These are phyloP conservation scores for Rubia yunnanensis DNA, from an alignment of 257 asterid species.

Conservation along the genomic window DNA sequence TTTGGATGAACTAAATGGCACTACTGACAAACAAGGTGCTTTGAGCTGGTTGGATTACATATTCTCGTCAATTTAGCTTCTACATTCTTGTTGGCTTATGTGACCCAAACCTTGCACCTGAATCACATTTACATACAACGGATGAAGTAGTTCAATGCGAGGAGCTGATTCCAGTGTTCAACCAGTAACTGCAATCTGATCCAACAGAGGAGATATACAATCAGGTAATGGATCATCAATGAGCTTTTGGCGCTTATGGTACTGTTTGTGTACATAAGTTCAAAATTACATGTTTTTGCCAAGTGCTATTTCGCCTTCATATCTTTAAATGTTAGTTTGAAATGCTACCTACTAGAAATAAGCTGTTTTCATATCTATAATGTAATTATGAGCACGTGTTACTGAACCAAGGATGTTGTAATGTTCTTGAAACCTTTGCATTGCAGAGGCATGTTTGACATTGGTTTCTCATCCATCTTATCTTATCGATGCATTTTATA, in stretches of 20 bases:
- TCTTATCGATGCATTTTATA: background rate
- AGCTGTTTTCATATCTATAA: background rate
- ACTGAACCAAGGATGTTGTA: background rate
- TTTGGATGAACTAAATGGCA: background rate
- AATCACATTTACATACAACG: background rate
- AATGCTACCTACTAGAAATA: background rate
- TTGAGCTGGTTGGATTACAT: background rate
- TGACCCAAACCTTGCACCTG: background rate
- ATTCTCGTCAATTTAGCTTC: constrained; percentile 2
- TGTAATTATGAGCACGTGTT: background rate
- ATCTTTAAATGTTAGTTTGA: background rate
- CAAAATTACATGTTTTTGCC: too few relatives aligned
- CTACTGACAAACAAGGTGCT: background rate
- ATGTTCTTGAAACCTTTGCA: background rate
- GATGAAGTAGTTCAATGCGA: constrained; percentile 1
- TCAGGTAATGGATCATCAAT: constrained; percentile 4
- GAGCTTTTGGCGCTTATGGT: background rate
- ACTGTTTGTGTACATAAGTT: constrained; percentile 1
- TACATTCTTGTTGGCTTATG: background rate
- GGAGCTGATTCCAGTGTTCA: background rate
- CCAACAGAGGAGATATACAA: background rate
- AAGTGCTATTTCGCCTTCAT: background rate
- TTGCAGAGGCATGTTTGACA: background rate
- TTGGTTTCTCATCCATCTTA: background rate
- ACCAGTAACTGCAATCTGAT: constrained; percentile 1